A percentile compares a stretch with the other conserved stretches of the same genome.
These are phyloP conservation scores for Plantago elongata DNA, from an alignment of 257 asterid species.

Conservation along the genomic window DNA sequence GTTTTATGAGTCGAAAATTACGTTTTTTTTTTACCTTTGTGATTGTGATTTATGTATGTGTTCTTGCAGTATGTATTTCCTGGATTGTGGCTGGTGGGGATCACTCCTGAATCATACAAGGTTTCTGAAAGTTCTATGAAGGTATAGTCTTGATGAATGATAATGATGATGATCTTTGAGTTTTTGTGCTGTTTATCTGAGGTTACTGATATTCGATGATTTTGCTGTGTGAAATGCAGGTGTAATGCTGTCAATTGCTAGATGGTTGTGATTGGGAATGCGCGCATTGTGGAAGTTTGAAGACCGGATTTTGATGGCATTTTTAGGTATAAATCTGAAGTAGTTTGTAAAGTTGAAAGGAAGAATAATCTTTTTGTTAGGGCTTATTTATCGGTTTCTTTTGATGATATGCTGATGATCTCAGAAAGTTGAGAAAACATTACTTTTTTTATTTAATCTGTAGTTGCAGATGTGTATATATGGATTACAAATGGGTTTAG, in stretches of 20 bases:
- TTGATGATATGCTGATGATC: background rate
- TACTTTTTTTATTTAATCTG: background rate
- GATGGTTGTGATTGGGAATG: conserved; percentile 19
- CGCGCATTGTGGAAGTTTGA: conserved; percentile 23
- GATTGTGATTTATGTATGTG: conserved; percentile 4
- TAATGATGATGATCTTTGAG: background rate
- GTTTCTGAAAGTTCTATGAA: conserved; percentile 40
- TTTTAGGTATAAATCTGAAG: conserved; percentile 30
- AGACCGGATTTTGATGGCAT: conserved; percentile 23
- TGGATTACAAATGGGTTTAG: background rate
- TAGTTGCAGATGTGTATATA: conserved; percentile 11
- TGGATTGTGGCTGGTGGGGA: conserved; percentile 49
- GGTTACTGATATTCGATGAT: conserved; percentile 12
- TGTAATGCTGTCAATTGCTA: conserved; percentile 24
- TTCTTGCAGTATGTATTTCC: conserved; percentile 46
- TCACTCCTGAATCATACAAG: conserved; percentile 49
- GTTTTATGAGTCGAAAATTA: background rate
- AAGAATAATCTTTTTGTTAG: conserved; percentile 17
- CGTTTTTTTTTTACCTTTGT: background rate
- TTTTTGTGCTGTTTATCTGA: conserved; percentile 6
- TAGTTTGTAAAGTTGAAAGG: conserved; percentile 27
- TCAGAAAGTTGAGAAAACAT: background rate
- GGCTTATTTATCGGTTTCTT: conserved; percentile 2
- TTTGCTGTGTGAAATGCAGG: conserved; percentile 27
- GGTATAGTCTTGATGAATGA: conserved; percentile 26